Base-by-base conservation (phyloP, 495 filamentous ascomycete species). In the Umbilicaria muhlenbergii region DNA sequence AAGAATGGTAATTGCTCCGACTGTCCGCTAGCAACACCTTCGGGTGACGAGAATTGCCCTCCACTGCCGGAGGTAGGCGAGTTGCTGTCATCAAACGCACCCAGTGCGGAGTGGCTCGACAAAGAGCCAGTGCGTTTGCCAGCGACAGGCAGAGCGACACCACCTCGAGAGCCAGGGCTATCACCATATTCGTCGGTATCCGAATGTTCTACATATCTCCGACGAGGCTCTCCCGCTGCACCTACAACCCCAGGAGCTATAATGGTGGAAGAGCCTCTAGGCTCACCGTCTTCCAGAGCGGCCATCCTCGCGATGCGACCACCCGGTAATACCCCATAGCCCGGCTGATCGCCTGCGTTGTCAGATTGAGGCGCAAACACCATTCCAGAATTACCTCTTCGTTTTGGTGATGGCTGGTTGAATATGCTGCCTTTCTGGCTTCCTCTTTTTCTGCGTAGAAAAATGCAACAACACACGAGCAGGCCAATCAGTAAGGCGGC, bases 251-350 rank as follows among this genome's bases (percentile, higher is more conserved):
- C 56, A 49, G 48, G 61, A 15, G 62, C 68, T 2, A 64, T 72
- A 15, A 59, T 70, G 5, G 75, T 70, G 0, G 80, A 69, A 0
- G 77, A 73, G 11, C 74, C 69, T 43, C 69, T 75, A 0, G 77
- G 69, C 46, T 74, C 68, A 1, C 70, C 6, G 45, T 68, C 77
- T 57, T 95, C 88, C 32, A 99, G 64, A 11, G 92, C 92, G 28
- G 89, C 88, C 92, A 99, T 96, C 32, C 92, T 76, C 8, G 91
- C 81, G 38, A 99, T 88, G 36, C 92, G 78, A 32, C 86, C 88
- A 28, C 87, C 89, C 33, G 88, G 82, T 18, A 89, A 71, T 28
- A 82, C 69, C 47, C 84, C 80, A 48, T 81, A 83, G 32, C 73
- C 76, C 43, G 71, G 65, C 12, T 77, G 73, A 28, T 69, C 54